Evolutionary conservation across 2,329 filamentous ascomycete genomes (phyloP).

Genomic region (Orbilia quercus): DNA sequence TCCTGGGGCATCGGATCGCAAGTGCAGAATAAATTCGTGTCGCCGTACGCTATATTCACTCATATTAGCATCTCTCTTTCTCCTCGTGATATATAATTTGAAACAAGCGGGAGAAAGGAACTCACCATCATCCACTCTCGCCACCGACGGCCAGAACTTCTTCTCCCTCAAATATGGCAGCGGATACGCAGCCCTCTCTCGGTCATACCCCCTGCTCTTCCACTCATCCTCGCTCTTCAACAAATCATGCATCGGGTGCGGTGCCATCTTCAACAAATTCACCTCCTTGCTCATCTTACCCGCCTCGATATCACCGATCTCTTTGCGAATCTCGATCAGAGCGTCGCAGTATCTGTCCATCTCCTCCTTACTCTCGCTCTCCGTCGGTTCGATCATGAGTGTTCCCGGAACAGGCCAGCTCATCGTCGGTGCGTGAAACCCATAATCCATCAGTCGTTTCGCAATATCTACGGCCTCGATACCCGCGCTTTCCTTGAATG

Average conservation of each 20-base stretch:
- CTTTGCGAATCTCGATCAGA: conserved; percentile 83
- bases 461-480: conserved; percentile 94
- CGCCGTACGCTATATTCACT: conserved; percentile 76
- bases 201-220: conserved; percentile 78
- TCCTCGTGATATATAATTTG: background rate
- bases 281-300: conserved; percentile 78
- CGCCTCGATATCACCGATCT: conserved; percentile 85
- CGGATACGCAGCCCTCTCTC: conserved; percentile 88
- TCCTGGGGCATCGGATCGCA: conserved; percentile 80
- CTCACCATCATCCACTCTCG: conserved; percentile 86
- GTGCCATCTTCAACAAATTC: conserved; percentile 89
- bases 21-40: conserved; percentile 93
- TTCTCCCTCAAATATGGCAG: conserved; percentile 85
- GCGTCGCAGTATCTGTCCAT: conserved; percentile 93
- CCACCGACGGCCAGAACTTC: conserved; percentile 96
- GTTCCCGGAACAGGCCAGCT: conserved; percentile 95
- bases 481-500: conserved; percentile 83
- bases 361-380: conserved; percentile 91
- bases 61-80: conserved; percentile 58
- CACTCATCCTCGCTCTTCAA: conserved; percentile 74
- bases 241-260: conserved; percentile 85
- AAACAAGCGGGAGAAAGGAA: conserved; percentile 58
- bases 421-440: conserved; percentile 98
- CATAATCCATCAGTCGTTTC: conserved; percentile 96
- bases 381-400: conserved; percentile 97